Evolutionary conservation across 2,329 filamentous ascomycete genomes (phyloP), one percentile per base, ranked within the genome.

Genomic region (Chaetomium strumarium): DNA sequence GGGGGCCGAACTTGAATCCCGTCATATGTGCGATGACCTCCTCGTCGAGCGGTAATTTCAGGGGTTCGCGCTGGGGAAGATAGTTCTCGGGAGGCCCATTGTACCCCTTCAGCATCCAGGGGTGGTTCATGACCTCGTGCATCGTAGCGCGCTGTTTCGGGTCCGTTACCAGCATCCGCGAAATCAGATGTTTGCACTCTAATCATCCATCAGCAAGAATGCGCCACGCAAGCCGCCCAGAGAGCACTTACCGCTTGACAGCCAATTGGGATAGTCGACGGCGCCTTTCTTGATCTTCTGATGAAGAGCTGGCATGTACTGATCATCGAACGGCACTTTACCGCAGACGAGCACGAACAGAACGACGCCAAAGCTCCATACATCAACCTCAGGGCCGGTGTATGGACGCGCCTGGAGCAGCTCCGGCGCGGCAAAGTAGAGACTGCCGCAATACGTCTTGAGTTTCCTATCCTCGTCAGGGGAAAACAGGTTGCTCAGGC

Each of bases 281-380:
- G 88, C 73, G 34, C 93, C 93, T 67, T 95, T 95, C 75, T 99
- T 99, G 71, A 99, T 99, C 74, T 99, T 99, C 53, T 92, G 91
- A 71, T 99, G 93, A 45, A 99, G 76, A 58, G 95, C 91, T 34
- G 92, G 93, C 90, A 99, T 99, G 73, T 91, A 96, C 72, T 99
- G 93, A 66, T 99, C 93, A 67, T 99, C 93, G 65, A 99, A 99
- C 0, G 93, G 93, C 3, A 99, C 93, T 70, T 97, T 97, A 48
- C 93, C 93, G 66, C 93, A 97, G 4, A 97, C 93, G 56, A 99
- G 72, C 53, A 99, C 93, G 64, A 97, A 99, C 13, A 99, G 79
- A 12, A 99, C 93, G 62, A 99, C 96, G 19, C 93, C 93, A 70
- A 97, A 97, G 72, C 93, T 97, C 93, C 93, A 99, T 1, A 97